These are phyloP conservation scores for Botrytis tulipae DNA, from an alignment of 2,329 filamentous ascomycete species.

Conservation along the genomic window DNA sequence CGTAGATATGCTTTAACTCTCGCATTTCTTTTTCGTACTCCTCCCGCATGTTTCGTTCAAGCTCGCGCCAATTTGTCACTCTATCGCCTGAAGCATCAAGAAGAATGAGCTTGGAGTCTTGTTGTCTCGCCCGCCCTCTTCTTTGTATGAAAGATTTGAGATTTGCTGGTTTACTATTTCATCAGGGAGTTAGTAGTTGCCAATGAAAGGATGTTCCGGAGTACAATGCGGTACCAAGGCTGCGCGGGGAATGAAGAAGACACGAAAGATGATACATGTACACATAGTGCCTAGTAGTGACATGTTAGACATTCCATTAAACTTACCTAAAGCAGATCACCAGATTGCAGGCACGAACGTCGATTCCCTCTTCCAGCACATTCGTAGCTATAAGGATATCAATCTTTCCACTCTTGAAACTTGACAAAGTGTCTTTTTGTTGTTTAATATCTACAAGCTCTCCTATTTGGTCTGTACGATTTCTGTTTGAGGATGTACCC, in stretches of 20 bases:
- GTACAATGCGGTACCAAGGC: background rate
- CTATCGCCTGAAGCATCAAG: conserved; percentile 24
- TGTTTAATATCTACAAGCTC: conserved; percentile 41
- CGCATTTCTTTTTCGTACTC: conserved; percentile 40
- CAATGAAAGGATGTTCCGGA: background rate
- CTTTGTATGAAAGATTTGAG: conserved; percentile 65
- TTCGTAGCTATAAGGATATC: conserved; percentile 59
- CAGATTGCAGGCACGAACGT: conserved; percentile 61
- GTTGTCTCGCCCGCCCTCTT: conserved; percentile 61
- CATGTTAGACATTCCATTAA: background rate
- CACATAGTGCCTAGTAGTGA: background rate
- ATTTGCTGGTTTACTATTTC: conserved; percentile 51
- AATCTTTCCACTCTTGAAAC: conserved; percentile 53
- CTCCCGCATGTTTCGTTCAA: conserved; percentile 70
- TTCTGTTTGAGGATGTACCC: conserved; percentile 47
- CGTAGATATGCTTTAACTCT: conserved; percentile 26
- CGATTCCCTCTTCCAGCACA: conserved; percentile 64
- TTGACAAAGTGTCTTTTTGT: conserved; percentile 43
- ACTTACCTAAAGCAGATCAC: conserved; percentile 57
- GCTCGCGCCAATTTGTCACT: conserved; percentile 55
- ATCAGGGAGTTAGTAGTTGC: background rate
- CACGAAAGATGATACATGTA: background rate
- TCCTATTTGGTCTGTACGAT: conserved; percentile 44
- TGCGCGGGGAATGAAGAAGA: background rate
- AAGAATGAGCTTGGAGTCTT: conserved; percentile 46